Conservation (phyloP, 179 eudicot species). For the Silene vulgaris region DNA sequence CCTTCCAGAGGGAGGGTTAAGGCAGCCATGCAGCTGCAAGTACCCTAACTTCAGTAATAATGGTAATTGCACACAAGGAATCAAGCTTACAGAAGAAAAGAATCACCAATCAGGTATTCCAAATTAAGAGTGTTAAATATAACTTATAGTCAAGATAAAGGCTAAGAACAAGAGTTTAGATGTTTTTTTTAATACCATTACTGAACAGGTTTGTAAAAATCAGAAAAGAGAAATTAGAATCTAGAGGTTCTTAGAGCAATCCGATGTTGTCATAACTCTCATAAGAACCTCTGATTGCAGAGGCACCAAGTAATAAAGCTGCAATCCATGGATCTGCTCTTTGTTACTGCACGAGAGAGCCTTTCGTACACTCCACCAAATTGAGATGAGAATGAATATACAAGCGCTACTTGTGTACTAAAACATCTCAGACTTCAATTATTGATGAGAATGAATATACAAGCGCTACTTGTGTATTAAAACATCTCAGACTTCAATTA, state of each 20-base stretch:
- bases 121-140: not conserved
- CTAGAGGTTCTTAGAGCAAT: not conserved
- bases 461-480: no score
- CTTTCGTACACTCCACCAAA: no score
- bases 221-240: not conserved
- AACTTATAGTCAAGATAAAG: not conserved
- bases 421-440: no score
- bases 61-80: not conserved
- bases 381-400: no score
- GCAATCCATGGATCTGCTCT: no score
- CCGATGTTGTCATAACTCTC: not conserved
- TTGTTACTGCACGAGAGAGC: no score
- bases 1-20: no score
- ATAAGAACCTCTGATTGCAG: not conserved
- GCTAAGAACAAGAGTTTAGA: not conserved
- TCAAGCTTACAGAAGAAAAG: not conserved
- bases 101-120: not conserved
- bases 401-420: no score
- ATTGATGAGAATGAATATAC: no score
- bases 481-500: not conserved
- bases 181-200: not conserved
- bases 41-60: not conserved
- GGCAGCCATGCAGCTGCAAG: no score
- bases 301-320: not conserved
- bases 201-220: not conserved